phyloP scores from a whole-genome alignment of 2,329 filamentous ascomycete species.

The Monilinia fructicola region DNA sequence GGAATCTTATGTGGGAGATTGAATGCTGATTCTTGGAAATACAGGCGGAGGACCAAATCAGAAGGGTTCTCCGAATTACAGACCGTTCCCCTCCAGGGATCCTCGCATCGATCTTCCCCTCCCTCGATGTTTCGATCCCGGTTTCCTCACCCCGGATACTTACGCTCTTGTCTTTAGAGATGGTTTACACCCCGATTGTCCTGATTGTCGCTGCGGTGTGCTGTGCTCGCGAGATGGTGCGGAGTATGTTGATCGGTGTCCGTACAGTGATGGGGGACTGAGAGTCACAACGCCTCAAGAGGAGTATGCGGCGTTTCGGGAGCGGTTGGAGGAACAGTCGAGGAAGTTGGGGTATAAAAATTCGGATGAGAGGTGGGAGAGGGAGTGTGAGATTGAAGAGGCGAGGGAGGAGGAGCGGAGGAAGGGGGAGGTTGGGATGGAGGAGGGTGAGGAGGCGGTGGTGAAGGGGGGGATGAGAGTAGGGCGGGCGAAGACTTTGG shows the following conservation, averaged over 20 bases:
- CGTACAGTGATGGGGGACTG: background rate
- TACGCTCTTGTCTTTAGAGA: background rate
- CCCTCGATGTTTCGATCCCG: background rate
- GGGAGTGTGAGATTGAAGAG: background rate
- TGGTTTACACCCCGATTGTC: background rate
- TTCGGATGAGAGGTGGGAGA: slow-evolving; percentile 4
- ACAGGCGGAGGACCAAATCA: background rate
- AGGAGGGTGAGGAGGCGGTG: no score
- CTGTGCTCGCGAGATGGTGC: background rate
- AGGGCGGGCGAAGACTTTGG: no score
- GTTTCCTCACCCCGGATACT: background rate
- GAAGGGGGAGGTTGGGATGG: no score
- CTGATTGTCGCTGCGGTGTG: background rate
- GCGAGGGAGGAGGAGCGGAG: background rate
- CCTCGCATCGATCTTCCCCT: background rate
- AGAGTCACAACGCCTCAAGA: background rate
- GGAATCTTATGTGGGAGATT: rapidly evolving
- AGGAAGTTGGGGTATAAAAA: background rate
- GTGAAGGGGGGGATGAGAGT: rapidly evolving
- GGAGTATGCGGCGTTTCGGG: background rate
- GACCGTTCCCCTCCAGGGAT: background rate
- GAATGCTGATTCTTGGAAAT: background rate
- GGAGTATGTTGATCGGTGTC: no score
- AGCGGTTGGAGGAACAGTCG: background rate
- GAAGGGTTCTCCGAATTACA: background rate